Percentiles rank a stretch among this genome's conserved stretches.
Evolutionary conservation across 1,284 basidiomycete species (phyloP).

Genomic region (Vanrija sp.): DNA sequence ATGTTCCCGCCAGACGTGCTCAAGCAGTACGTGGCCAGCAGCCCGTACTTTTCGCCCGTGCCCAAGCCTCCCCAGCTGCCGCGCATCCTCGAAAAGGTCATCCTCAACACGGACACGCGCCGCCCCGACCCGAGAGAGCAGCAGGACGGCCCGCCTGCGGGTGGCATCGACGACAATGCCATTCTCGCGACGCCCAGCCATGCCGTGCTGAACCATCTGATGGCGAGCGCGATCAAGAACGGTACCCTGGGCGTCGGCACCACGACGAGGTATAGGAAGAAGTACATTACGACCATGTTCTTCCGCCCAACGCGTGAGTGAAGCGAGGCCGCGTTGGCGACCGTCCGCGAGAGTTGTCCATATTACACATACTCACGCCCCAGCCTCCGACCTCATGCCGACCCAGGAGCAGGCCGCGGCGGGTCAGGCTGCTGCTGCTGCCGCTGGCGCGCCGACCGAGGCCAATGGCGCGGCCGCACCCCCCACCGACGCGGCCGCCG

Average conservation of each 20-base stretch:
- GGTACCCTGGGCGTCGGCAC: slow-evolving; percentile 90
- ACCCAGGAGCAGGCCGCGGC: no score
- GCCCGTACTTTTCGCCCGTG: slow-evolving; percentile 52
- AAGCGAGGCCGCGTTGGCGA: no score
- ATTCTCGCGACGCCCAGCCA: slow-evolving; percentile 92
- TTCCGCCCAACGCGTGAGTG: slow-evolving; percentile 55
- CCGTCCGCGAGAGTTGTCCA: no score
- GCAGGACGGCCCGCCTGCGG: slow-evolving; percentile 20
- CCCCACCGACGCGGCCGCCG: no score
- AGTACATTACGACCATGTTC: slow-evolving; percentile 70
- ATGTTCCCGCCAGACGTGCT: slow-evolving; percentile 17
- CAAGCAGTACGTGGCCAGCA: slow-evolving; percentile 13
- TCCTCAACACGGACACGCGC: slow-evolving; percentile 64
- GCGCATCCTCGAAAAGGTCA: slow-evolving; percentile 78
- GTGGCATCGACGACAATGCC: slow-evolving; percentile 72
- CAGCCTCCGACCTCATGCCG: no score
- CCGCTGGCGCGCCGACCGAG: no score
- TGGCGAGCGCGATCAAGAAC: slow-evolving; percentile 71
- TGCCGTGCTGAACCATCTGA: slow-evolving; percentile 90
- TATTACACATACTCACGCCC: no score
- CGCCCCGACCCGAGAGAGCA: slow-evolving; percentile 24
- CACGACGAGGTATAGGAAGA: slow-evolving; percentile 88
- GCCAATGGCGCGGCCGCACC: no score
- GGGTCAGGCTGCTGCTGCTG: no score
- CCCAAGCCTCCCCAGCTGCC: slow-evolving; percentile 83